Conservation (phyloP, 352 stramenopile species). For the Halophytophthora polymorphica region DNA sequence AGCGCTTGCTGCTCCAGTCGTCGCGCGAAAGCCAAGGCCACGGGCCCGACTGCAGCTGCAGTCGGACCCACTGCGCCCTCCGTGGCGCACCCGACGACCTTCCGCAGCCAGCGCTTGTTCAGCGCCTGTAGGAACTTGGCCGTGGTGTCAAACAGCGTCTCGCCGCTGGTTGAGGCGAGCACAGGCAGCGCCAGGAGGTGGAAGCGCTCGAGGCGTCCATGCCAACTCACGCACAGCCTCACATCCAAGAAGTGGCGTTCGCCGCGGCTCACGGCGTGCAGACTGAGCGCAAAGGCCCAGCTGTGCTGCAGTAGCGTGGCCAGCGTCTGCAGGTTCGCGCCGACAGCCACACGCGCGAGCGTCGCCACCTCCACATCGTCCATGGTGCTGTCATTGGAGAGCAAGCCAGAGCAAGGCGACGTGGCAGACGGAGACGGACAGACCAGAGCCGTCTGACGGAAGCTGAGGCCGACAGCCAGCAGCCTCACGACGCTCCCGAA, state of each 20-base stretch:
- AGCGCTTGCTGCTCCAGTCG: slow-evolving; percentile 16
- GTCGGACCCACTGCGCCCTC: slow-evolving; percentile 1
- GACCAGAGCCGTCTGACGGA: slow-evolving; percentile 16
- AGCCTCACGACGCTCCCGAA: slow-evolving; percentile 18
- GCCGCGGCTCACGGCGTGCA: slow-evolving; percentile 8
- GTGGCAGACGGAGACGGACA: slow-evolving; percentile 5
- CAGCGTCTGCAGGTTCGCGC: slow-evolving; percentile 19
- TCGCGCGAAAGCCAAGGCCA: slow-evolving; percentile 3
- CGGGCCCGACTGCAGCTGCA: slow-evolving; percentile 1
- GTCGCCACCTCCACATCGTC: slow-evolving; percentile 2
- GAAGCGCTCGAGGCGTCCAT: slow-evolving; percentile 10
- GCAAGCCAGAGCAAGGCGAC: background rate
- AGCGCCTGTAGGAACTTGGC: slow-evolving; percentile 11
- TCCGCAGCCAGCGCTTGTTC: slow-evolving; percentile 17
- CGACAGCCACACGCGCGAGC: slow-evolving; percentile 7
- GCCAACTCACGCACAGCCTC: slow-evolving; percentile 5
- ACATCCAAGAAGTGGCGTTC: slow-evolving; percentile 17
- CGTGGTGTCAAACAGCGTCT: slow-evolving; percentile 15
- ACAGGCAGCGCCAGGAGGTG: slow-evolving; percentile 17
- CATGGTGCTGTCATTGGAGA: background rate
- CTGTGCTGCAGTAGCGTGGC: slow-evolving; percentile 6
- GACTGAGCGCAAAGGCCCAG: slow-evolving; percentile 21
- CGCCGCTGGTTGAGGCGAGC: background rate
- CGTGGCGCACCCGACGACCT: slow-evolving; percentile 18
- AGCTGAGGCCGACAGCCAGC: slow-evolving; percentile 13